phyloP scores from a whole-genome alignment of 1,284 basidiomycete genomes.

The Trichosporon inkin region DNA sequence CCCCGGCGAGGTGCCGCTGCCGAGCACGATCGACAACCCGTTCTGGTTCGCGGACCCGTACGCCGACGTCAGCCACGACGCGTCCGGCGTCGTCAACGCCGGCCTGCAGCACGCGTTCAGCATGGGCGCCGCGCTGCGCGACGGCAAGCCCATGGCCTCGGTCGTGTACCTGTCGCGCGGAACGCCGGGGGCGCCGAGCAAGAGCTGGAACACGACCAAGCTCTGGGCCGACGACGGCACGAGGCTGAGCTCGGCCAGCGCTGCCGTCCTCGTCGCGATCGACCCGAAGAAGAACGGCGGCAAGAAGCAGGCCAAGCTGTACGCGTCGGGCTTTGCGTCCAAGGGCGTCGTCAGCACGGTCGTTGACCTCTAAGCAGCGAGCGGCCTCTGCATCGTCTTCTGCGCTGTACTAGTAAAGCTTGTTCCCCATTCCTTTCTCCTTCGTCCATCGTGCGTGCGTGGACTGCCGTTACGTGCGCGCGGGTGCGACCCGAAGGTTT shows the following conservation, averaged over 20 bases:
- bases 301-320: conserved; percentile 32
- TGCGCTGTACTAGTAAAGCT: not conserved
- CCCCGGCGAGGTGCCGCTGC: conserved; percentile 9
- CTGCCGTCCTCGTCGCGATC: conserved; percentile 25
- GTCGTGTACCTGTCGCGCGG: conserved; percentile 21
- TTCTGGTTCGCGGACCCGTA: conserved; percentile 31
- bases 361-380: conserved; percentile 28
- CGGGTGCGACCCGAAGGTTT: too few species aligned
- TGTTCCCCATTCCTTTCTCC: too few species aligned
- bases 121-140: conserved; percentile 10
- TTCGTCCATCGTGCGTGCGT: too few species aligned
- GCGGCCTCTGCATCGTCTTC: not conserved
- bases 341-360: conserved; percentile 19
- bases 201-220: conserved; percentile 17
- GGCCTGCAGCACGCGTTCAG: conserved; percentile 24
- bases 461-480: too few species aligned
- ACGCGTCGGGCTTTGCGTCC: conserved; percentile 28
- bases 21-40: conserved; percentile 35
- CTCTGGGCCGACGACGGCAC: conserved; percentile 29
- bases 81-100: conserved; percentile 27
- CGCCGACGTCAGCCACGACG: conserved; percentile 19
- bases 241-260: conserved; percentile 22
- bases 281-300: conserved; percentile 21
- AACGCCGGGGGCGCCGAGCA: conserved; percentile 3
- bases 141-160: conserved; percentile 7